Percentiles rank a stretch among this genome's conserved stretches.
Evolutionary conservation across 176 grass and related monocot genomes (phyloP).

Genomic region (Phyllostachys edulis): DNA sequence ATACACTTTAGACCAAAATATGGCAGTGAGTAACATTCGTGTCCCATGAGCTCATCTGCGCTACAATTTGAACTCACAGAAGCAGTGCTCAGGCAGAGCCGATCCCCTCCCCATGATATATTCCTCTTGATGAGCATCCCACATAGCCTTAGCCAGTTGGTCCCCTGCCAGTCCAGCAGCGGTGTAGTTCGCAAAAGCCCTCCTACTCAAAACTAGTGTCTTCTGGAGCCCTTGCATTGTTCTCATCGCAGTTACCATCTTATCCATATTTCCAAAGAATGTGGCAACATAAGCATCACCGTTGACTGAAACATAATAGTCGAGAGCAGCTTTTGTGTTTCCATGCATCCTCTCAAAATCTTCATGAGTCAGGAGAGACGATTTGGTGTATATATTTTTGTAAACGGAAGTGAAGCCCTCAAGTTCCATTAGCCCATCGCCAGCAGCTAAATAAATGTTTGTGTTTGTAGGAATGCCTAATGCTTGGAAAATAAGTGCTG

Average conservation of each 20-base stretch:
- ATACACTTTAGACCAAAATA: not conserved
- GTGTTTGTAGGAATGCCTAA: slow-evolving; percentile 65
- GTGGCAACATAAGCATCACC: slow-evolving; percentile 77
- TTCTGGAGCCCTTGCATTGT: slow-evolving; percentile 64
- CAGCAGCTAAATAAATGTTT: slow-evolving; percentile 87
- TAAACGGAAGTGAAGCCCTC: slow-evolving; percentile 76
- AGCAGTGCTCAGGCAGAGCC: slow-evolving; percentile 80
- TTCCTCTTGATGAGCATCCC: slow-evolving; percentile 74
- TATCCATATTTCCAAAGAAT: slow-evolving; percentile 99
- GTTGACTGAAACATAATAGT: slow-evolving; percentile 95
- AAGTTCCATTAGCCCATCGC: slow-evolving; percentile 84
- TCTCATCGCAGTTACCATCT: slow-evolving; percentile 95
- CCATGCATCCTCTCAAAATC: slow-evolving; percentile 95
- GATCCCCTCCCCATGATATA: slow-evolving; percentile 79
- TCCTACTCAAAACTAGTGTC: slow-evolving; percentile 84
- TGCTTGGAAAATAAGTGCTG: slow-evolving; percentile 80
- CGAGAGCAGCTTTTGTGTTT: slow-evolving; percentile 88
- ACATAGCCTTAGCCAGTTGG: slow-evolving; percentile 71
- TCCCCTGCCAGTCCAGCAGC: slow-evolving; percentile 49
- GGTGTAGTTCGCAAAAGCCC: slow-evolving; percentile 73
- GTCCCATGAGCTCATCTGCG: not conserved
- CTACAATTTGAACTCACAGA: slow-evolving; percentile 84
- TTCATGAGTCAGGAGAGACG: slow-evolving; percentile 56
- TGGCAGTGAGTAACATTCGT: not conserved
- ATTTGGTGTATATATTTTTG: slow-evolving; percentile 76